Evolutionary conservation across 208 protist species (phyloP), one percentile per base, ranked within the genome.

Genomic region (Crithidia acanthocephali): DNA sequence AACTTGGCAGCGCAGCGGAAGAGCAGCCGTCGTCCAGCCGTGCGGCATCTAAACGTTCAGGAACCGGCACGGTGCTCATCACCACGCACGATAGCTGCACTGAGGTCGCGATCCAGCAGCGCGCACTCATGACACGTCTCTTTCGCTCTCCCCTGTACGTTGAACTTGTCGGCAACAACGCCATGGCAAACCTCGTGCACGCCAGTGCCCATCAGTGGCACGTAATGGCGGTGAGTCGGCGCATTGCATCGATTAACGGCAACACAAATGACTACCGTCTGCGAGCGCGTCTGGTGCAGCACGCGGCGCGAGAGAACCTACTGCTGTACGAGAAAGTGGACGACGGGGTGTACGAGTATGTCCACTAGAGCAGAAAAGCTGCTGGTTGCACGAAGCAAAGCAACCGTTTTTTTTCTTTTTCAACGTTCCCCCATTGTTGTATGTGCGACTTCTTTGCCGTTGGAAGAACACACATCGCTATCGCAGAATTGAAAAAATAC

Each of bases 251-350:
- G 1, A 20, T 74, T 2, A 59, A 4, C 9, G 57, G 58, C 61
- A 57, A 35, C 0, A 15, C n/a, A n/a, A 35, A 11, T 10, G 61
- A 58, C 33, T 35, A 28, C 20, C 67, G 48, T n/a, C 33, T 7
- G 27, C 68, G 61, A 8, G 28, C 35, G 8, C 63, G 23, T 6
- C 42, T 91, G 40, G 74, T 91, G 22, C 44, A 60, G 27, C 20
- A 53, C 9, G 88, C 88, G 7, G 16, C 35, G 10, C 62, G 77
- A 57, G 76, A 87, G 22, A 76, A 86, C 9, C 9, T 96, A 1
- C 62, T 87, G 40, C 51, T 96, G 4, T 93, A 90, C 76, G 86
- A 93, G 45, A 90, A 87, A 53, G 58, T 80, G 1, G 68, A 47
- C n/a, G 83, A 88, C 10, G 91, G 83, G 11, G 53, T 63, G 57